Base-by-base conservation (phyloP, 2,329 filamentous ascomycete species). In the Gremmenia infestans region DNA sequence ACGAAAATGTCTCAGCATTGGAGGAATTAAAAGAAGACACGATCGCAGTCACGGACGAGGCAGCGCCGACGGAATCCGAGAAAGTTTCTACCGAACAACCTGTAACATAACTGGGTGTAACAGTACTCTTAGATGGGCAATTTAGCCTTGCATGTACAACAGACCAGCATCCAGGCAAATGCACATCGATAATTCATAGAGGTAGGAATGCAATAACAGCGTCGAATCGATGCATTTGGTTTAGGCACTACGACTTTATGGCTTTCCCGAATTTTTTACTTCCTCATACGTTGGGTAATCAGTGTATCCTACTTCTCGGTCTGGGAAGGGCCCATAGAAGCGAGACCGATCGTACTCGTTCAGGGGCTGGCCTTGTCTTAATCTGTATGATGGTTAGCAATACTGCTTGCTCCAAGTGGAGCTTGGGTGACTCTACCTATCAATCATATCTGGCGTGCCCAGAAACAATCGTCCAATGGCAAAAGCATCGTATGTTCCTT, bases 361-460 rank as follows among this genome's bases (percentile, higher is more conserved):
- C 35, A 79, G 63, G 1, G 73, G 69, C 32, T 69, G 62, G 0
- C 72, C 73, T 14, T 73, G 70, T 52, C 71, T 70, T 52, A 80
- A 59, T 50, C 76, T 48, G 2, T 19, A 17, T 25, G 19, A 28
- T 43, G 19, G 12, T 42, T 23, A 40, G 37, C 42, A 14, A 8
- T 15, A 3, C 22, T 32, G 17, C 45, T 48, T 32, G 17, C 45
- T 48, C 45, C 23, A 28, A 28, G 45, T 32, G 45, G 45, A 32
- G 23, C 12, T 25, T 28, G 14, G 28, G 22, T 14, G 2, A 12
- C 5, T 32, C n/a, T 58, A 61, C 60, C 63, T 64, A 43, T 75
- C 66, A 3, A 78, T 70, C 52, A 80, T 60, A 60, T 81, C 78
- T 0, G 77, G 78, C 53, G 78, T 79, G 48, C 74, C 76, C 5